Evolutionary conservation across 176 grass and related monocot species (phyloP).

Genomic region (Zea luxurians): DNA sequence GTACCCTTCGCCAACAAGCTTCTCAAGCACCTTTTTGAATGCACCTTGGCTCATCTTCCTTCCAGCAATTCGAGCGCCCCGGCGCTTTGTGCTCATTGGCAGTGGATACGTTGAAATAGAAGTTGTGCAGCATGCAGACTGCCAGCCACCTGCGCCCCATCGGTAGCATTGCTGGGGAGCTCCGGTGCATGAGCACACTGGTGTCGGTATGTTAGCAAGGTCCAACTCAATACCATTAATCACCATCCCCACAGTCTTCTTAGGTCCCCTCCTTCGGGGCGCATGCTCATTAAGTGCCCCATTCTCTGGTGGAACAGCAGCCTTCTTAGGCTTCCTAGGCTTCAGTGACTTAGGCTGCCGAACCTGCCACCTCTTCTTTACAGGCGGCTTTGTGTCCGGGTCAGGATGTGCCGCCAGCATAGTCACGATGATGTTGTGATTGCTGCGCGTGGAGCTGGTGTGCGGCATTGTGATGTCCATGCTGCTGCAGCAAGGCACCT

Average conservation of each 20-base stretch:
- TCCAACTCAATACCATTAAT: slow-evolving; percentile 91
- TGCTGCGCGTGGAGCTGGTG: slow-evolving; percentile 41
- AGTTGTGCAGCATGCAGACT: slow-evolving; percentile 92
- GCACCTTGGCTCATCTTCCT: too few relatives aligned
- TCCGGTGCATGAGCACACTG: slow-evolving; percentile 86
- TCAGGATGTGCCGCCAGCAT: too few relatives aligned
- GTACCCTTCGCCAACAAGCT: slow-evolving; percentile 76
- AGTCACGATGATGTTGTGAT: background rate
- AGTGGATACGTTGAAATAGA: slow-evolving; percentile 75
- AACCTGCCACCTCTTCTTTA: slow-evolving; percentile 57
- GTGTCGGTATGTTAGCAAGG: slow-evolving; percentile 69
- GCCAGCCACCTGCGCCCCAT: slow-evolving; percentile 88
- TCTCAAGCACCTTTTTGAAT: slow-evolving; percentile 65
- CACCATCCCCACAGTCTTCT: slow-evolving; percentile 48
- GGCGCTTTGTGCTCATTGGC: slow-evolving; percentile 17
- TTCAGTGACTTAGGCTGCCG: slow-evolving; percentile 49
- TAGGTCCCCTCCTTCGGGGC: too few relatives aligned
- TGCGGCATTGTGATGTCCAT: slow-evolving; percentile 34
- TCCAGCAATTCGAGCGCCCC: too few relatives aligned
- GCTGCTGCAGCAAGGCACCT: slow-evolving; percentile 45
- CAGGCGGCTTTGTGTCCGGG: slow-evolving; percentile 1
- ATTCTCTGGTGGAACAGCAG: slow-evolving; percentile 32
- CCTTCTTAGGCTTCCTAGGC: slow-evolving; percentile 83
- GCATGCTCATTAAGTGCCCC: slow-evolving; percentile 28
- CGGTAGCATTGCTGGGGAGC: slow-evolving; percentile 71